phyloP scores from a whole-genome alignment of 352 stramenopile genomes.

The Aphanomyces stellatus region DNA sequence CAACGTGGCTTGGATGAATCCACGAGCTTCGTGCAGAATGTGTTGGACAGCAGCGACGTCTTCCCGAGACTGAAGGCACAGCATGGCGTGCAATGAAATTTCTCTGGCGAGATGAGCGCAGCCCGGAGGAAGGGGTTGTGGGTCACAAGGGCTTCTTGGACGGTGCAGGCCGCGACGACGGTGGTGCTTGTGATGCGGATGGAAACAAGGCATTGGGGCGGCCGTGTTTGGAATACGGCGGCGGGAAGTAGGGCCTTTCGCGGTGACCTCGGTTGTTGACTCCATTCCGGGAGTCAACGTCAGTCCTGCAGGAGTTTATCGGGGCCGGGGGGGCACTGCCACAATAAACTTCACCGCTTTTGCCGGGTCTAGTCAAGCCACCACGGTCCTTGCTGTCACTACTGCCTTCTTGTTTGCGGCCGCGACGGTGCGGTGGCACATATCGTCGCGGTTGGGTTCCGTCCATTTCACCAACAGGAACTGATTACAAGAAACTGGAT shows the following conservation, averaged over 20 bases:
- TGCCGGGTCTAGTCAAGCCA: too few relatives aligned
- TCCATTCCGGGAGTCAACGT: too few relatives aligned
- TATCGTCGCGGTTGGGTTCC: too few relatives aligned
- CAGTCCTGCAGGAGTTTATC: too few relatives aligned
- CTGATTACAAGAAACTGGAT: too few relatives aligned
- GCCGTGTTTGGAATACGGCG: slow-evolving; percentile 8
- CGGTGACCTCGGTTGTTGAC: too few relatives aligned
- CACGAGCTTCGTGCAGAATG: not conserved
- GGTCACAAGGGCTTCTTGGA: not conserved
- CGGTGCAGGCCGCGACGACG: not conserved
- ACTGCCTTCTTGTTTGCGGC: too few relatives aligned
- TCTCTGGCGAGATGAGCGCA: not conserved
- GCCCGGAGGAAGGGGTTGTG: not conserved
- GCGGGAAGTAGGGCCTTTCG: slow-evolving; percentile 5
- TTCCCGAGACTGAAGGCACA: not conserved
- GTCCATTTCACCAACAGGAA: too few relatives aligned
- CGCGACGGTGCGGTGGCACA: too few relatives aligned
- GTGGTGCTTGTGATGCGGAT: slow-evolving; percentile 5
- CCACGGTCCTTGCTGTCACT: too few relatives aligned
- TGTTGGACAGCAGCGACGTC: not conserved
- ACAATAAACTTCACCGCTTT: too few relatives aligned
- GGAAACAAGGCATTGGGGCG: slow-evolving; percentile 18
- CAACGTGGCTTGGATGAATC: not conserved
- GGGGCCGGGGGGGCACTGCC: too few relatives aligned
- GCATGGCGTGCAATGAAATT: slow-evolving; percentile 13